Conservation (phyloP, 2,329 filamentous ascomycete species). For the Coniella vitis region DNA sequence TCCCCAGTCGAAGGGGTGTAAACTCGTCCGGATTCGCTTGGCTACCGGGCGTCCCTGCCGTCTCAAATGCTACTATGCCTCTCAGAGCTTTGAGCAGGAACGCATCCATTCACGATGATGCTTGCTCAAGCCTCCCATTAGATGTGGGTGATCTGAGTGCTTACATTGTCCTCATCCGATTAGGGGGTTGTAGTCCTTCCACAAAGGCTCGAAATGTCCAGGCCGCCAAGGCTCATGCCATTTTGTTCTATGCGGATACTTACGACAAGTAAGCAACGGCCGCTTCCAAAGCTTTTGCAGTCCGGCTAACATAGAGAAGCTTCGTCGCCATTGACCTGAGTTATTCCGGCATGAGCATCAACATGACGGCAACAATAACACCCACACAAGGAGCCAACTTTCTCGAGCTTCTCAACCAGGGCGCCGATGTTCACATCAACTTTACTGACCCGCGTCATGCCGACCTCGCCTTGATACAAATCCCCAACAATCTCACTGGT, state of each 20-base stretch:
- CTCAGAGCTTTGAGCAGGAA: constrained; percentile 27
- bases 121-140: constrained; percentile 31
- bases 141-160: constrained; percentile 33
- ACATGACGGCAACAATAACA: constrained; percentile 16
- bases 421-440: constrained; percentile 19
- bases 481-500: constrained; percentile 34
- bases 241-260: constrained; percentile 11
- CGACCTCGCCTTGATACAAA: constrained; percentile 2
- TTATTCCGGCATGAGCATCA: constrained; percentile 6
- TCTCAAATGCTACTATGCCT: constrained; percentile 15
- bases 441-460: constrained; percentile 13
- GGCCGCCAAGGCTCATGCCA: constrained; percentile 30
- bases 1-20: constrained; percentile 1
- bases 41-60: constrained; percentile 13
- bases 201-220: constrained; percentile 32
- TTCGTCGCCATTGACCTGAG: background rate
- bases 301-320: background rate
- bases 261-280: background rate
- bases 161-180: constrained; percentile 33
- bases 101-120: constrained; percentile 24
- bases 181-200: constrained; percentile 22
- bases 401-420: constrained; percentile 19
- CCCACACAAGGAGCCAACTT: constrained; percentile 20
- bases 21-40: constrained; percentile 15
- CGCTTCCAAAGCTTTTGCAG: background rate